A percentile compares a stretch with the other conserved stretches of the same genome.
Evolutionary conservation across 2,329 filamentous ascomycete species (phyloP).

Genomic region (Mycosphaerella sp.): DNA sequence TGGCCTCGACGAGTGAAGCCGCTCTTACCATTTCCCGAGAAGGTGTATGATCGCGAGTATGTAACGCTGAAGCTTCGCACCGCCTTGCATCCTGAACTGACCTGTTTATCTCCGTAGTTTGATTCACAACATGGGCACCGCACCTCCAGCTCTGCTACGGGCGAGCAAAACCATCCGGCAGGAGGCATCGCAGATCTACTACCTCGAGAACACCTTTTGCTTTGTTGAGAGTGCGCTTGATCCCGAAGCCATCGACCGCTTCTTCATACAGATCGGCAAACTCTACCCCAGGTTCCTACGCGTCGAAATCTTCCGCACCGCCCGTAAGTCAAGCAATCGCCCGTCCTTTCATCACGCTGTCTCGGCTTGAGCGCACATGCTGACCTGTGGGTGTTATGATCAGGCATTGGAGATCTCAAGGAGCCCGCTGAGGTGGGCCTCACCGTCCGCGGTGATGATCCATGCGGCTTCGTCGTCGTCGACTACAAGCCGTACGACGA

Average conservation of each 20-base stretch:
- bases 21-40: background rate
- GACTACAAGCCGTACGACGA: background rate
- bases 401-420: background rate
- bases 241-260: background rate
- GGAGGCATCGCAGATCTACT: conserved; percentile 11
- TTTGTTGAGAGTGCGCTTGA: conserved; percentile 1
- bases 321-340: background rate
- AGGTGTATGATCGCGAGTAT: background rate
- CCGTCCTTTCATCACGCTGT: no score
- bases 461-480: background rate
- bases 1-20: no score
- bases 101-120: background rate
- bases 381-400: background rate
- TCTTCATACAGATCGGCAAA: conserved; percentile 1
- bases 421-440: background rate
- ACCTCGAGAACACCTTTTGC: conserved; percentile 7
- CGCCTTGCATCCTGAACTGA: background rate
- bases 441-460: background rate
- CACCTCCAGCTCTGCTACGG: conserved; percentile 1
- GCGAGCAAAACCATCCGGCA: conserved; percentile 3
- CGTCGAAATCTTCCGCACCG: conserved; percentile 2
- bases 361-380: background rate
- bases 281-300: background rate
- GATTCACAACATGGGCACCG: background rate
- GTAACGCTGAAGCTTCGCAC: background rate